Percentiles rank a stretch among this genome's conserved stretches.
Evolutionary conservation across 768 basidiomycete species (phyloP).

Genomic region (Serendipita indica): DNA sequence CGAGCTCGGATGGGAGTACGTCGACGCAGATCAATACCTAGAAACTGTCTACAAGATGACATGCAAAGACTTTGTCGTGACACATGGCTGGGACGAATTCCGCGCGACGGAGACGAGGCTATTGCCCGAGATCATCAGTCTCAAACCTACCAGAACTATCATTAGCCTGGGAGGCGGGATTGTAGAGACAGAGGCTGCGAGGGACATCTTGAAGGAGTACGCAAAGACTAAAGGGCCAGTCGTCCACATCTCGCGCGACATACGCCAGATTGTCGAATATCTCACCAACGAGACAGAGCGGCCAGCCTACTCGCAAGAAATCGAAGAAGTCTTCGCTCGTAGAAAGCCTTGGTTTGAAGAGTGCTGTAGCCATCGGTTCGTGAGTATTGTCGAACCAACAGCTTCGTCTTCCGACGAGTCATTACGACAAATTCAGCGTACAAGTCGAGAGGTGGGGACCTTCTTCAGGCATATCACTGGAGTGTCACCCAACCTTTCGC

Average conservation of each 20-base stretch:
- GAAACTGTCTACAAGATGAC: constrained; percentile 43
- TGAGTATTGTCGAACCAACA: constrained; percentile 32
- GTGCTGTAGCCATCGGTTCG: constrained; percentile 68
- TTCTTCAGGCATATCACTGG: constrained; percentile 88
- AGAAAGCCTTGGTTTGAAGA: constrained; percentile 78
- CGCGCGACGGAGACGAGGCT: constrained; percentile 60
- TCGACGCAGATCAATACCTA: constrained; percentile 81
- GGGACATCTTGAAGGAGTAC: constrained; percentile 57
- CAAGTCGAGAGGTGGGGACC: constrained; percentile 41
- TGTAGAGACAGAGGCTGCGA: constrained; percentile 68
- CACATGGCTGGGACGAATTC: constrained; percentile 82
- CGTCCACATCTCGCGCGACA: constrained; percentile 67
- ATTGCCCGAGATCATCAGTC: constrained; percentile 49
- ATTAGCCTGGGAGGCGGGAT: constrained; percentile 91
- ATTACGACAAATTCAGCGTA: background rate
- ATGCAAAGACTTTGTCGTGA: constrained; percentile 63
- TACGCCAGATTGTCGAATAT: constrained; percentile 70
- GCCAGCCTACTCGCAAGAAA: constrained; percentile 78
- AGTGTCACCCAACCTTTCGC: constrained; percentile 44
- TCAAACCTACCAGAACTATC: constrained; percentile 45
- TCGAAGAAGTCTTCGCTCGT: constrained; percentile 69
- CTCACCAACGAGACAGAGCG: constrained; percentile 59
- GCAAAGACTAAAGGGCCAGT: constrained; percentile 49
- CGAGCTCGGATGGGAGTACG: constrained; percentile 51
- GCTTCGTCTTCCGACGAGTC: constrained; percentile 22